These are phyloP conservation scores for Russula earlei DNA, from an alignment of 768 basidiomycete species.

Conservation along the genomic window DNA sequence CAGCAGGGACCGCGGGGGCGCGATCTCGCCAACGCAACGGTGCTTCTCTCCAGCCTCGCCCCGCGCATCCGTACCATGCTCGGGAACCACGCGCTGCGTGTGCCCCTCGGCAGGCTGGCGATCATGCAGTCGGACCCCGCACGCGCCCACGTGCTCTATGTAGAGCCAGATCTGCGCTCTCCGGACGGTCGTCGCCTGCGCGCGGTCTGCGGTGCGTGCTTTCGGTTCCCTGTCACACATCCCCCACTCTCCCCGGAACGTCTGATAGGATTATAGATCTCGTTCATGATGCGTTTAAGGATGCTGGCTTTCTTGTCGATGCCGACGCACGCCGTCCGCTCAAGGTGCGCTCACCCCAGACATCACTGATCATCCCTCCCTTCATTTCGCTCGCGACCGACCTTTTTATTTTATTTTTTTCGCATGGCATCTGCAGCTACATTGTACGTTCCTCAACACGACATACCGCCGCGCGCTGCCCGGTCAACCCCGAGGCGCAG, in stretches of 20 bases:
- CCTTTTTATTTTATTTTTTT: too few species aligned
- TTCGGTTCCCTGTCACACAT: background rate
- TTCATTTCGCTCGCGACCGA: too few species aligned
- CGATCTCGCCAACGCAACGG: conserved; percentile 23
- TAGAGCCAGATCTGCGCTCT: conserved; percentile 36
- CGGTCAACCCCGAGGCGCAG: conserved; percentile 12
- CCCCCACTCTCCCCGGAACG: too few species aligned
- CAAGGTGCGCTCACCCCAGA: conserved; percentile 23
- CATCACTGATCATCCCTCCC: too few species aligned
- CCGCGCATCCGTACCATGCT: conserved; percentile 38
- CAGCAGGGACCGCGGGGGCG: too few species aligned
- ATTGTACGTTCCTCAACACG: conserved; percentile 33
- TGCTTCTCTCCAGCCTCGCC: conserved; percentile 22
- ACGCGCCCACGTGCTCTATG: conserved; percentile 47
- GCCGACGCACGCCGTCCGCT: conserved; percentile 28
- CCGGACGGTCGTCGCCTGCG: conserved; percentile 27
- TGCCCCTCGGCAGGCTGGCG: conserved; percentile 40
- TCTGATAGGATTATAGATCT: conserved; percentile 23
- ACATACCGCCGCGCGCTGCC: conserved; percentile 25
- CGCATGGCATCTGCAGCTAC: conserved; percentile 23
- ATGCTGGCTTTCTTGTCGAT: conserved; percentile 28
- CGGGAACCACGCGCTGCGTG: conserved; percentile 24
- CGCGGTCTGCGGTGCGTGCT: conserved; percentile 24
- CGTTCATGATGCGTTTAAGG: conserved; percentile 24
- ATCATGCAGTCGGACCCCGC: conserved; percentile 37